Conservation (phyloP, 805 yeast species). For the Cyberlindnera saturnus region DNA sequence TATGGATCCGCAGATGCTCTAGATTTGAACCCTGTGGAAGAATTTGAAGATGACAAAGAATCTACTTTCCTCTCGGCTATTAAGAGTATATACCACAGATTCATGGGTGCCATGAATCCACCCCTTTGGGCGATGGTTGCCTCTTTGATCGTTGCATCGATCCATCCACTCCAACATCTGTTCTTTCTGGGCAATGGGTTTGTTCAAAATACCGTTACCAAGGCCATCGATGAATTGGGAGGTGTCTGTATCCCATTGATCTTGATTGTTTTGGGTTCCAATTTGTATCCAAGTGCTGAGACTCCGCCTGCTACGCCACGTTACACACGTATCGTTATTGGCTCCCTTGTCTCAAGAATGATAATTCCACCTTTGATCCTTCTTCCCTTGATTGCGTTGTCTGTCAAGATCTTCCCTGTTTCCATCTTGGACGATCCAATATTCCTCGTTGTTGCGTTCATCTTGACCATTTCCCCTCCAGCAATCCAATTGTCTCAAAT, state of each 20-base stretch:
- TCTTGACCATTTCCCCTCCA: slow-evolving; percentile 74
- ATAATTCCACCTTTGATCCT: slow-evolving; percentile 64
- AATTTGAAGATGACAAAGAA: background rate
- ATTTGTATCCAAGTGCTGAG: slow-evolving; percentile 62
- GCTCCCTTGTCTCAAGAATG: slow-evolving; percentile 72
- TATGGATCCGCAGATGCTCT: background rate
- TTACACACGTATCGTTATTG: slow-evolving; percentile 57
- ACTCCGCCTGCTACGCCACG: slow-evolving; percentile 61
- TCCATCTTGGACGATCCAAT: slow-evolving; percentile 79
- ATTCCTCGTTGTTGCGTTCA: slow-evolving; percentile 67
- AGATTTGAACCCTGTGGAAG: background rate
- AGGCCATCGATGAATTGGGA: slow-evolving; percentile 60
- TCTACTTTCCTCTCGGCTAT: background rate
- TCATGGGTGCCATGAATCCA: slow-evolving; percentile 62
- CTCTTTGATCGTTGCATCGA: slow-evolving; percentile 63
- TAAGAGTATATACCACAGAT: slow-evolving; percentile 5
- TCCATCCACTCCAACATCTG: slow-evolving; percentile 48
- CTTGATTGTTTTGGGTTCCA: slow-evolving; percentile 72
- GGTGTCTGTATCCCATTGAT: slow-evolving; percentile 74
- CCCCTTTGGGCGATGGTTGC: slow-evolving; percentile 74
- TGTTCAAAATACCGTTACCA: slow-evolving; percentile 57
- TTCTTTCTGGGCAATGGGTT: slow-evolving; percentile 58
- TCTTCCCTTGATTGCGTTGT: slow-evolving; percentile 58
- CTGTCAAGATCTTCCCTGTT: slow-evolving; percentile 57
- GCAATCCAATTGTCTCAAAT: slow-evolving; percentile 81